Conservation (phyloP, 1,139 yeast genomes). For the Hyphopichia fennica region DNA sequence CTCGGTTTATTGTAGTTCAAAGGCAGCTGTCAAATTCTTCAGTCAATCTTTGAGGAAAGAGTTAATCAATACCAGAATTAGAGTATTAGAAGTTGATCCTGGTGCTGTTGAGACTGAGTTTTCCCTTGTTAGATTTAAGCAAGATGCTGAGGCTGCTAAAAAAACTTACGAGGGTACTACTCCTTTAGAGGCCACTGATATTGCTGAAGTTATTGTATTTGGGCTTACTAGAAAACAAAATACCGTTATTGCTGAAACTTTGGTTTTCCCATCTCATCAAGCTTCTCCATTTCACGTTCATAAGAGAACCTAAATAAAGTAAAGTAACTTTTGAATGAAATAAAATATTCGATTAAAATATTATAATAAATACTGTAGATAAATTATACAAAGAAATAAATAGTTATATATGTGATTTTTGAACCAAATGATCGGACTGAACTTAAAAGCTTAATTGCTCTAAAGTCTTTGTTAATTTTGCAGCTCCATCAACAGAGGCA, state of each 20-base stretch:
- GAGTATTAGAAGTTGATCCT: constrained; percentile 52
- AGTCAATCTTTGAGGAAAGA: constrained; percentile 50
- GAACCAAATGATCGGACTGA: no score
- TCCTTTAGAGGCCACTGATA: constrained; percentile 48
- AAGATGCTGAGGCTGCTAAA: constrained; percentile 42
- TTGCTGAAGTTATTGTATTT: constrained; percentile 51
- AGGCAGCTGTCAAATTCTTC: constrained; percentile 49
- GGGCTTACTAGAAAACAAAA: constrained; percentile 49
- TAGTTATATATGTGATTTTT: neutral
- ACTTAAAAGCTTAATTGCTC: constrained; percentile 62
- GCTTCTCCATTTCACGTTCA: constrained; percentile 59
- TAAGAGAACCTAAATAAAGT: constrained; percentile 12
- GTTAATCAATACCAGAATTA: constrained; percentile 42
- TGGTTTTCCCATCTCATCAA: constrained; percentile 51
- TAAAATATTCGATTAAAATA: constrained; percentile 2
- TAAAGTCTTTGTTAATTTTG: constrained; percentile 61
- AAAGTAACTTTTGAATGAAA: neutral
- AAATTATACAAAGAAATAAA: constrained; percentile 3
- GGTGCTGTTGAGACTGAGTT: constrained; percentile 56
- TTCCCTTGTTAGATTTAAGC: constrained; percentile 46
- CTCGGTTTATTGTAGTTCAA: constrained; percentile 51
- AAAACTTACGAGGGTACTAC: constrained; percentile 47
- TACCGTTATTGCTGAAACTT: constrained; percentile 51
- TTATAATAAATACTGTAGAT: neutral
- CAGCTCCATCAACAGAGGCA: constrained; percentile 61